These are phyloP conservation scores for Dendrostoma leiphaemia DNA, from an alignment of 2,329 filamentous ascomycete species.

Conservation along the genomic window DNA sequence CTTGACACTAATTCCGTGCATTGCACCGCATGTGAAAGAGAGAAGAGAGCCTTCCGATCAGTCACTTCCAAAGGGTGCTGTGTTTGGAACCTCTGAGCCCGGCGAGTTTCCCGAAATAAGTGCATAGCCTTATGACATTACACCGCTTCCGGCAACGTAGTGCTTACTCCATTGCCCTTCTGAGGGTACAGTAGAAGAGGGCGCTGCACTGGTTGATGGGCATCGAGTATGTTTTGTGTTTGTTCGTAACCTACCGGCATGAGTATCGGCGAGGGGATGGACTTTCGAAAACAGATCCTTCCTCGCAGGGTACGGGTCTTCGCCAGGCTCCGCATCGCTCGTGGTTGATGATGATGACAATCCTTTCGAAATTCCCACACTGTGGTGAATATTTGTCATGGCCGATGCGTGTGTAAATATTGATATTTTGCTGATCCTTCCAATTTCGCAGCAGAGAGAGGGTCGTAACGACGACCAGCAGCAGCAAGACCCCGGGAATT, in stretches of 20 bases:
- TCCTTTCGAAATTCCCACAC: not conserved
- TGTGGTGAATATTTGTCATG: not conserved
- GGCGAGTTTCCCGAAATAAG: constrained; percentile 17
- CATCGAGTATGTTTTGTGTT: not conserved
- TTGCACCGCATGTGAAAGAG: not conserved
- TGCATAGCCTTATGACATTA: constrained; percentile 18
- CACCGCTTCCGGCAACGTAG: not conserved
- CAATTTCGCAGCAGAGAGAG: not conserved
- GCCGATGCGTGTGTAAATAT: not conserved
- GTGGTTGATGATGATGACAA: not conserved
- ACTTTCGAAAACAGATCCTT: not conserved
- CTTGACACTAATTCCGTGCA: not conserved
- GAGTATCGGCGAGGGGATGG: no score
- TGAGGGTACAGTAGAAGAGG: not conserved
- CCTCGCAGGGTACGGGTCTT: not conserved
- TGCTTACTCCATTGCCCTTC: not conserved
- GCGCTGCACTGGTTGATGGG: not conserved
- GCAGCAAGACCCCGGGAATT: not conserved
- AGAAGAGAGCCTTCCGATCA: not conserved
- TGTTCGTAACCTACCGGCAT: no score
- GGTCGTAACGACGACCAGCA: not conserved
- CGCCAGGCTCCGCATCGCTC: not conserved
- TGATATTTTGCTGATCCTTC: not conserved
- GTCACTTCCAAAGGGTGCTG: not conserved
- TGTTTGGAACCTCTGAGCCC: not conserved